Evolutionary conservation across 2,329 filamentous ascomycete species (phyloP).

Genomic region (Penicillium sp.): DNA sequence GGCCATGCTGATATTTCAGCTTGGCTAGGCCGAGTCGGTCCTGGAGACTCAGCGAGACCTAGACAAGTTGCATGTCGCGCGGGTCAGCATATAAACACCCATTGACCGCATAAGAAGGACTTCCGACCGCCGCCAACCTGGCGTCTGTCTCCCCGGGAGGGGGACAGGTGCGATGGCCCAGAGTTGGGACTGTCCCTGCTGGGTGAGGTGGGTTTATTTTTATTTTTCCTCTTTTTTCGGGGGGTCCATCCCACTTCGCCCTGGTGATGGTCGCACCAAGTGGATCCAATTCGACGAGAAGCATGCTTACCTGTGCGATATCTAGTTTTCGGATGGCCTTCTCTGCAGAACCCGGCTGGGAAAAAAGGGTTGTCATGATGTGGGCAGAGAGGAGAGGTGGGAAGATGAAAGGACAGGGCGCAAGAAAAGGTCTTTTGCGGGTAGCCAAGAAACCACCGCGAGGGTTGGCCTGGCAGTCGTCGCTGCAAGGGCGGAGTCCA

Average conservation of each 20-base stretch:
- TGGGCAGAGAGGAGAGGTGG: conserved; percentile 9
- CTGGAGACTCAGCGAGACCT: conserved; percentile 92
- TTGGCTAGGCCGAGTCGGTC: conserved; percentile 91
- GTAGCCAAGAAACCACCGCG: background rate
- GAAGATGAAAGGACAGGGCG: conserved; percentile 5
- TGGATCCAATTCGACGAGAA: background rate
- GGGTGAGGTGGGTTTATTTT: background rate
- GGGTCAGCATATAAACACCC: conserved; percentile 1
- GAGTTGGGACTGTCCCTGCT: background rate
- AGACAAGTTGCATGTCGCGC: conserved; percentile 10
- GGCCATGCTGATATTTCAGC: conserved; percentile 94
- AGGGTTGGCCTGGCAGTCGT: conserved; percentile 7
- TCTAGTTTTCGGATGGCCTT: conserved; percentile 39
- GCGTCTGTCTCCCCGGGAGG: too few species aligned
- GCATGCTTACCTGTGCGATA: conserved; percentile 34
- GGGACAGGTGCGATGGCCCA: too few species aligned
- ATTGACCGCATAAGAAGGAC: background rate
- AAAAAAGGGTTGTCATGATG: conserved; percentile 26
- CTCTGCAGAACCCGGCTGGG: conserved; percentile 30
- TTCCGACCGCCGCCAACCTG: too few species aligned
- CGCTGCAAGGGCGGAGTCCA: conserved; percentile 16
- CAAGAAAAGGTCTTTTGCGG: conserved; percentile 6
- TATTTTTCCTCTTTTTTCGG: background rate
- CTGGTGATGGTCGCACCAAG: background rate
- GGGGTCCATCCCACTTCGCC: background rate